A percentile compares a stretch with the other conserved stretches of the same genome.
Conservation (phyloP, 2,329 filamentous ascomycete species). For the Fusarium buxicola region DNA sequence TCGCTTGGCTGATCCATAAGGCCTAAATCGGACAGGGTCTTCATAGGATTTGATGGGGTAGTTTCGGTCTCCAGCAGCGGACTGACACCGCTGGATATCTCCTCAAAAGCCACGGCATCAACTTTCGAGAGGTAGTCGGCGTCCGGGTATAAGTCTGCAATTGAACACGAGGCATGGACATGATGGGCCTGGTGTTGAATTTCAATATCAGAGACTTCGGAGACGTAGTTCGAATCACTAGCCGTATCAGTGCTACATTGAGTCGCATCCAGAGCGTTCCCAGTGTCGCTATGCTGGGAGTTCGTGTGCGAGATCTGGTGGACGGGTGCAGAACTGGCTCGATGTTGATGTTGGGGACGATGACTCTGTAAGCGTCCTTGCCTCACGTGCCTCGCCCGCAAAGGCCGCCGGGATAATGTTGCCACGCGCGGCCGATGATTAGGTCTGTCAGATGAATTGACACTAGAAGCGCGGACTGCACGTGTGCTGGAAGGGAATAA, state of each 20-base stretch:
- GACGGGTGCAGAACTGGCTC: constrained; percentile 13
- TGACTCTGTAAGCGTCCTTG: constrained; percentile 1
- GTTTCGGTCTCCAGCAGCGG: constrained; percentile 1
- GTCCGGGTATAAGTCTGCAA: background rate
- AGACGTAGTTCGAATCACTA: background rate
- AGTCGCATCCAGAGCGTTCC: background rate
- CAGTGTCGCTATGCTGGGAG: background rate
- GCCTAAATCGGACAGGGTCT: background rate
- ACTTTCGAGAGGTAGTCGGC: background rate
- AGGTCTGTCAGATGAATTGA: constrained; percentile 33
- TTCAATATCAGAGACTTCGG: background rate
- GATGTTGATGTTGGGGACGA: background rate
- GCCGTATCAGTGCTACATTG: background rate
- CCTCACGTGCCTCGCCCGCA: constrained; percentile 37
- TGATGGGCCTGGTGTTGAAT: background rate
- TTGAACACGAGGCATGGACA: background rate
- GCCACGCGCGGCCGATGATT: constrained; percentile 45
- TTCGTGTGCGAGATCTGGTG: background rate
- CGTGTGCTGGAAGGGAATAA: constrained; percentile 31
- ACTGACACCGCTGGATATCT: background rate
- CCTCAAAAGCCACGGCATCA: background rate
- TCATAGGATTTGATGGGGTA: background rate
- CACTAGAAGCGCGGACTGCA: constrained; percentile 16
- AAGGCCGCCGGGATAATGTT: constrained; percentile 42
- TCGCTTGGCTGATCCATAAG: background rate